A percentile compares a stretch with the other conserved stretches of the same genome.
Evolutionary conservation across 306 rosid genomes (phyloP).

Genomic region (Nissolia schottii): DNA sequence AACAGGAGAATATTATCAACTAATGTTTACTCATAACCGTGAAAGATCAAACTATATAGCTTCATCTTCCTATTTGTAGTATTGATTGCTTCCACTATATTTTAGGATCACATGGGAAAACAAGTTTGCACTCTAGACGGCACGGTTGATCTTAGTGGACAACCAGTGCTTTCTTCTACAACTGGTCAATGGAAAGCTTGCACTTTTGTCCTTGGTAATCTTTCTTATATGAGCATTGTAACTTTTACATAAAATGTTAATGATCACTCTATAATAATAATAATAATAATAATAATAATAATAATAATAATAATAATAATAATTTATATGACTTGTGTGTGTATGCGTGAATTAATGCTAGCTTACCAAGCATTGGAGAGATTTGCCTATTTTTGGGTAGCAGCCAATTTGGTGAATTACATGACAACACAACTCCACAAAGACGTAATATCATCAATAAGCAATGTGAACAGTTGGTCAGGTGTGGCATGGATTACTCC

Average conservation of each 20-base stretch:
- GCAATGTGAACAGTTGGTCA: conserved; percentile 73
- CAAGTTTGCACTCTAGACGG: conserved; percentile 53
- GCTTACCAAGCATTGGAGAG: conserved; percentile 70
- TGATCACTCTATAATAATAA: not conserved
- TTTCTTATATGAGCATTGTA: not conserved
- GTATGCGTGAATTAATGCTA: not conserved
- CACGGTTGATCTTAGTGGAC: conserved; percentile 64
- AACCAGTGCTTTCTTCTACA: conserved; percentile 47
- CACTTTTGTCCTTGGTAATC: conserved; percentile 58
- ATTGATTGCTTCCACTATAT: not conserved
- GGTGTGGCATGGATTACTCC: conserved; percentile 70
- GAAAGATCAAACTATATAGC: not conserved
- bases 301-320: too few species aligned
- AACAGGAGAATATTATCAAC: not conserved
- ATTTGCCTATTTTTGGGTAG: conserved; percentile 73
- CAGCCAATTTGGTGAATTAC: conserved; percentile 67
- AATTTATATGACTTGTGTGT: not conserved
- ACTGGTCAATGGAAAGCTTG: conserved; percentile 85
- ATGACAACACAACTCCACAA: conserved; percentile 70
- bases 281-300: too few species aligned
- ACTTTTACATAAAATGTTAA: not conserved
- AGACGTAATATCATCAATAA: conserved; percentile 62
- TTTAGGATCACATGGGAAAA: conserved; percentile 35
- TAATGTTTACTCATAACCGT: not conserved
- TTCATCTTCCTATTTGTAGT: not conserved